Evolutionary conservation across 345 rosid genomes (phyloP).

Genomic region (Crucihimalaya himalaica): DNA sequence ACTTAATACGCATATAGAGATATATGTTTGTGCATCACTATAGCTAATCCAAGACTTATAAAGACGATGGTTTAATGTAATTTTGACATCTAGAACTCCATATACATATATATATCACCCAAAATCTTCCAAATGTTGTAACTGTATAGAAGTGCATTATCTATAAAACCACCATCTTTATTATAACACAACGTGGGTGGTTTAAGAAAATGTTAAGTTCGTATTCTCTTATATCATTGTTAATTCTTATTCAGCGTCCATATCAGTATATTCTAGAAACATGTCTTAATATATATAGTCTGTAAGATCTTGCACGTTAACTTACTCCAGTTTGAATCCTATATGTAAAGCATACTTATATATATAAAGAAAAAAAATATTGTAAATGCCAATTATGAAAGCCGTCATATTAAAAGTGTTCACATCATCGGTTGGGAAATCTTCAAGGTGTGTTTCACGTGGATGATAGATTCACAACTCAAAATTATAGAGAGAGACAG

Average conservation of each 20-base stretch:
- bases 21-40: too few relatives aligned
- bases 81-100: too few relatives aligned
- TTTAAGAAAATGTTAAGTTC: not conserved
- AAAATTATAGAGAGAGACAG: not conserved
- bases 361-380: not conserved
- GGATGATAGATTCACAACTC: slow-evolving; percentile 18
- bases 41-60: too few relatives aligned
- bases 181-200: not conserved
- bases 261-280: slow-evolving; percentile 12
- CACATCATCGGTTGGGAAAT: slow-evolving; percentile 25
- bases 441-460: slow-evolving; percentile 40
- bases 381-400: slow-evolving; percentile 11
- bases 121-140: too few relatives aligned
- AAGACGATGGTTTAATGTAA: too few relatives aligned
- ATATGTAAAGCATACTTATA: slow-evolving; percentile 1
- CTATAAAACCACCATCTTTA: not conserved
- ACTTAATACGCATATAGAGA: too few relatives aligned
- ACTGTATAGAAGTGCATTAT: too few relatives aligned
- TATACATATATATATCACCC: too few relatives aligned
- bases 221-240: not conserved
- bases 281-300: not conserved
- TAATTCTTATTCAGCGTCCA: slow-evolving; percentile 15
- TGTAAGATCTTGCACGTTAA: slow-evolving; percentile 26
- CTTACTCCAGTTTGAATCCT: not conserved
- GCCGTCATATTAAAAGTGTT: slow-evolving; percentile 29